Percentiles rank a stretch among this genome's conserved stretches.
These are phyloP conservation scores for Elsinoe perseae DNA, from an alignment of 2,329 filamentous ascomycete species.

Conservation along the genomic window DNA sequence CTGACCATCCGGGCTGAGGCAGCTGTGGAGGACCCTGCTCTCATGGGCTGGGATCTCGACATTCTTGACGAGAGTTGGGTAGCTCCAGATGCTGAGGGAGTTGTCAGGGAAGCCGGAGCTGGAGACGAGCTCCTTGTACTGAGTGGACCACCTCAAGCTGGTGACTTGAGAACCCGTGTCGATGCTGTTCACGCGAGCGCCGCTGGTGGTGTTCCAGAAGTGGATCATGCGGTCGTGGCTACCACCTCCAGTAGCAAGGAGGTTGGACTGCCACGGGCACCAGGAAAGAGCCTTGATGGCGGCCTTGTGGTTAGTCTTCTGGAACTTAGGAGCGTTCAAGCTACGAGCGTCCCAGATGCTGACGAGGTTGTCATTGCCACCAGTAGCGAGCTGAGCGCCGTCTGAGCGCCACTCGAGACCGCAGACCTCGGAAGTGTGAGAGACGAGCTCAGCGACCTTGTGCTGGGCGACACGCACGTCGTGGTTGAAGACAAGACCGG, in stretches of 20 bases:
- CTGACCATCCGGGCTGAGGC: conserved; percentile 92
- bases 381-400: conserved; percentile 91
- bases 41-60: conserved; percentile 97
- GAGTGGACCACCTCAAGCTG: conserved; percentile 88
- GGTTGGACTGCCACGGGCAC: conserved; percentile 98
- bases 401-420: conserved; percentile 97
- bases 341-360: conserved; percentile 98
- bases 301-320: conserved; percentile 98
- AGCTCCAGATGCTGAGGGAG: conserved; percentile 98
- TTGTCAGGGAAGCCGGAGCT: conserved; percentile 99
- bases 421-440: conserved; percentile 95
- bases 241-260: conserved; percentile 90
- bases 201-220: conserved; percentile 99
- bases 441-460: conserved; percentile 95
- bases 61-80: conserved; percentile 92
- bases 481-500: conserved; percentile 94
- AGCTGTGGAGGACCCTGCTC: conserved; percentile 92
- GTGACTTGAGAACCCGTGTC: conserved; percentile 97
- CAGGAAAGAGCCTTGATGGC: conserved; percentile 96
- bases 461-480: conserved; percentile 96
- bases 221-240: conserved; percentile 97
- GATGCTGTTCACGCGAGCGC: conserved; percentile 96
- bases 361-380: conserved; percentile 97
- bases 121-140: conserved; percentile 96
- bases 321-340: conserved; percentile 90